Conservation (phyloP, 2,329 filamentous ascomycete genomes). For the Parascedosporium putredinis region DNA sequence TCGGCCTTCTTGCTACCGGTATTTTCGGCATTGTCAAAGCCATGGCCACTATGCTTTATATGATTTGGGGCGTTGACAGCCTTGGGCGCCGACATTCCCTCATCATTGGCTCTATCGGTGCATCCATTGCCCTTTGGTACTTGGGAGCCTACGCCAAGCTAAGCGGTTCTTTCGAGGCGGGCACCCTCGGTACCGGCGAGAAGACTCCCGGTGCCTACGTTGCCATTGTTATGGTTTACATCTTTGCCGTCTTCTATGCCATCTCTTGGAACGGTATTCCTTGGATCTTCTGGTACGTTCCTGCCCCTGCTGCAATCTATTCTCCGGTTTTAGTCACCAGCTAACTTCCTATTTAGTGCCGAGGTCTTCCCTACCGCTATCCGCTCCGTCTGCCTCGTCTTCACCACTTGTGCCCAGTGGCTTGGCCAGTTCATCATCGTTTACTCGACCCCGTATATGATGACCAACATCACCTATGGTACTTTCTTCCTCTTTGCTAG, state of each 20-base stretch:
- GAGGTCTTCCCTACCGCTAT: slow-evolving; percentile 19
- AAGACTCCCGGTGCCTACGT: neutral
- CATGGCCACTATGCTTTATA: slow-evolving; percentile 14
- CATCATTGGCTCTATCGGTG: slow-evolving; percentile 15
- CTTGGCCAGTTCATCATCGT: slow-evolving; percentile 20
- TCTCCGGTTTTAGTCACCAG: no score
- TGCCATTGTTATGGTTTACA: neutral
- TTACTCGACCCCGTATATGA: slow-evolving; percentile 20
- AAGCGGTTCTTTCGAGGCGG: neutral
- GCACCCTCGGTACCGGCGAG: no score
- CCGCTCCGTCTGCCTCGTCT: slow-evolving; percentile 17
- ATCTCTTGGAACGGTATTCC: neutral
- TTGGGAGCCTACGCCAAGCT: slow-evolving; percentile 15
- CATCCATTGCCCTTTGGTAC: slow-evolving; percentile 22
- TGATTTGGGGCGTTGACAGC: slow-evolving; percentile 32
- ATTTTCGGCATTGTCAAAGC: slow-evolving; percentile 72
- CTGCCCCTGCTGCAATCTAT: no score
- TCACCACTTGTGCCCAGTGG: slow-evolving; percentile 20
- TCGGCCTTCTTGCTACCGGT: slow-evolving; percentile 50
- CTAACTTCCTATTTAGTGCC: slow-evolving; percentile 12
- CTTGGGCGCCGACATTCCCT: slow-evolving; percentile 29
- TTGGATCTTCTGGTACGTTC: no score
- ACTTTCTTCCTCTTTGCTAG: neutral
- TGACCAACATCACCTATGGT: slow-evolving; percentile 8
- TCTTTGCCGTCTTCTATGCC: neutral